Conservation (phyloP, 202 grass and related monocot species). For the Brachypodium distachyon region DNA sequence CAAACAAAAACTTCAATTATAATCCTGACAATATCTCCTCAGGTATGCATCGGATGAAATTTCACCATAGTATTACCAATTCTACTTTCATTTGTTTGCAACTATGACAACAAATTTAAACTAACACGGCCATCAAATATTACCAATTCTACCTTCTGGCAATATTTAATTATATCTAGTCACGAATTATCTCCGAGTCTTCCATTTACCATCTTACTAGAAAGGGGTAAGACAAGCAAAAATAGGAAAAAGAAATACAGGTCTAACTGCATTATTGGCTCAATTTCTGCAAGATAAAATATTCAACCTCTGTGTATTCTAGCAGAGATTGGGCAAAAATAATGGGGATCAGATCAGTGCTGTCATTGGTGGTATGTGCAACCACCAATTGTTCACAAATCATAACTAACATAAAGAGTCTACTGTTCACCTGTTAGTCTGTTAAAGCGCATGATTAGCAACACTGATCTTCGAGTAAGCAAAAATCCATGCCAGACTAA, state of each 20-base stretch:
- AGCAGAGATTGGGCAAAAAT: neutral
- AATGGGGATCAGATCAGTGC: neutral
- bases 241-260: too few species aligned
- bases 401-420: neutral
- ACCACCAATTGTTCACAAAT: neutral
- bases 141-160: neutral
- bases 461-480: neutral
- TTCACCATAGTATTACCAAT: neutral
- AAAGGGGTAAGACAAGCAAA: neutral
- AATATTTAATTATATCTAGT: neutral
- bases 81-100: neutral
- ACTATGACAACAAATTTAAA: neutral
- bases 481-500: neutral
- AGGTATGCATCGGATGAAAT: neutral
- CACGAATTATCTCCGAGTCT: neutral
- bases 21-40: neutral
- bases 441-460: neutral
- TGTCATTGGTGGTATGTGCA: constrained; percentile 5
- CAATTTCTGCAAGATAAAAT: neutral
- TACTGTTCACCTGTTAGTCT: neutral
- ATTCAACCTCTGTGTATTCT: neutral
- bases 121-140: neutral
- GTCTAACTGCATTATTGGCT: neutral
- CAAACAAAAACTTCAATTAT: neutral
- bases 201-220: neutral